Percentiles rank a stretch among this genome's conserved stretches.
Evolutionary conservation across 2,329 filamentous ascomycete genomes (phyloP).

Genomic region (Fusarium buxicola): DNA sequence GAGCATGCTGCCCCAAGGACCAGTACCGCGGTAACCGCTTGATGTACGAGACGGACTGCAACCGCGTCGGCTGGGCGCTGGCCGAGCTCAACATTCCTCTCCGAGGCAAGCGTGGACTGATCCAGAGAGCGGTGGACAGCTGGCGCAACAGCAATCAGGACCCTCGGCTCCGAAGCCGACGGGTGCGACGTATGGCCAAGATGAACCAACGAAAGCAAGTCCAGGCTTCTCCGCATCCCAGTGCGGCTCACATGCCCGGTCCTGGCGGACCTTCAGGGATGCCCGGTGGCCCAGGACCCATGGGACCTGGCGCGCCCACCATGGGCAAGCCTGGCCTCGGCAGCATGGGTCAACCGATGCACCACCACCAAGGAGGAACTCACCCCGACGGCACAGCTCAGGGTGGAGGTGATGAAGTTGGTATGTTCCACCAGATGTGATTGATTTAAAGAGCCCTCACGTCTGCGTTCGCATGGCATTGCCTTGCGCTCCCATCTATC

Average conservation of each 20-base stretch:
- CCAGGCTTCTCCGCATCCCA: conserved; percentile 67
- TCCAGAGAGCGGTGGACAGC: conserved; percentile 96
- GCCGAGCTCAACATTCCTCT: conserved; percentile 92
- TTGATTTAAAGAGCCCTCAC: conserved; percentile 49
- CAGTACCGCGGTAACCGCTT: conserved; percentile 96
- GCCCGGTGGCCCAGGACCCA: conserved; percentile 69
- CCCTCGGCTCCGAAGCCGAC: conserved; percentile 86
- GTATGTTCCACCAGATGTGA: conserved; percentile 99
- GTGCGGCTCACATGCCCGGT: conserved; percentile 73
- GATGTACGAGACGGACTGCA: conserved; percentile 98
- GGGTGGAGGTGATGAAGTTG: conserved; percentile 84
- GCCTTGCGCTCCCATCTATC: conserved; percentile 37
- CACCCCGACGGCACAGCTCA: conserved; percentile 66
- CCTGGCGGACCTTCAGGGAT: conserved; percentile 74
- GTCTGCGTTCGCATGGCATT: conserved; percentile 53
- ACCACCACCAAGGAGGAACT: conserved; percentile 70
- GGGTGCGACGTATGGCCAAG: conserved; percentile 96
- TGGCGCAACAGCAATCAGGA: conserved; percentile 99
- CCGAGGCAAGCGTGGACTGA: conserved; percentile 92
- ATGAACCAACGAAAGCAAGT: conserved; percentile 87
- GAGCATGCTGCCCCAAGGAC: conserved; percentile 94
- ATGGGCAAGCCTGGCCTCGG: conserved; percentile 75
- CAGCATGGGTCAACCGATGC: conserved; percentile 73
- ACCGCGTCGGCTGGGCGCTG: conserved; percentile 98
- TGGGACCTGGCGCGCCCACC: conserved; percentile 67